Evolutionary conservation across 2,329 filamentous ascomycete species (phyloP), one percentile per base, ranked within the genome.

Genomic region (Amauroascus niger): DNA sequence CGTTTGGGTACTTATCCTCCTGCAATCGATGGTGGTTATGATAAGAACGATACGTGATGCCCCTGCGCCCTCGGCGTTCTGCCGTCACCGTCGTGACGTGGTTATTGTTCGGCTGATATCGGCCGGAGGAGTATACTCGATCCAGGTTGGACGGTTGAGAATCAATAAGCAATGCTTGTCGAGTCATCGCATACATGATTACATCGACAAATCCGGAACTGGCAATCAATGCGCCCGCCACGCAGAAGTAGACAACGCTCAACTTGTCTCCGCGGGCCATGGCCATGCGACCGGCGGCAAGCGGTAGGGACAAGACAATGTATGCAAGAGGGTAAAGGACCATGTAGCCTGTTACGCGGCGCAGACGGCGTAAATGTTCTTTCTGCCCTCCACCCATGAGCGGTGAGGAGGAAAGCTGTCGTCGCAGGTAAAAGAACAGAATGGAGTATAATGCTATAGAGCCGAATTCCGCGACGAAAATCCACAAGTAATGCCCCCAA

Each of bases 281-380:
- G 16, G 69, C 65, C 71, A 74, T 74, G 40, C 71, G 69, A 24
- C 69, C 71, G 2, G 70, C 71, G 1, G 81, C 82, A 6, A 80
- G 73, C 1, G 84, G 84, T 24, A 88, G 74, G 53, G 84, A 86
- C 39, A 80, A 59, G 11, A 83, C 67, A 3, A 79, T 78, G 62
- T 87, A 87, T 9, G 69, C 71, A 11, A 76, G 63, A 1, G 71
- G 71, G 53, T 74, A 74, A 54, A 74, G 71, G 44, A 73, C 67
- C 71, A 74, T 74, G 65, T 73, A 74, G 37, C 69, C 67, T 48
- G 72, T 69, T 1, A 73, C 71, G 18, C 71, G 69, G n/a, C 66
- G 67, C 6, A 73, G 60, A 9, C 68, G 69, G 53, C 64, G 64
- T 14, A 72, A 59, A 57, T 68, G 69, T 37, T 71, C 65, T 20